Base-by-base conservation (phyloP, 2,329 filamentous ascomycete genomes). In the Colletotrichum higginsianum region DNA sequence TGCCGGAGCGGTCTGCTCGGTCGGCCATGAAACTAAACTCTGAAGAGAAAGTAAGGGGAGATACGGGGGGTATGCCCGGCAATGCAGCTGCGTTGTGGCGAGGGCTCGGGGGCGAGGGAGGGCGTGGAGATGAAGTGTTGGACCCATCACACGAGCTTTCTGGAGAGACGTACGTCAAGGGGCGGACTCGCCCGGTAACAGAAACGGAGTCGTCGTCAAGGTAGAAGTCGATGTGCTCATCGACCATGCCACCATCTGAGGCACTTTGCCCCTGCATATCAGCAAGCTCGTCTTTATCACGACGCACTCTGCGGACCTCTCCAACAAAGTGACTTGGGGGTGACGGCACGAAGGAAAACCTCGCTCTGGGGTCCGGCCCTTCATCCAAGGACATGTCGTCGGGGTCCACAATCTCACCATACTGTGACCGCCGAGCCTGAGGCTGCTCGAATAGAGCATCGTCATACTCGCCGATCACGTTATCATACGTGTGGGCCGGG, bases 191-290 rank as follows among this genome's bases (percentile, higher is more conserved):
- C 15, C 40, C 53, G 35, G 53, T 42, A 6, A 42, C 18, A n/a
- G 53, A 23, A 23, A 57, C 9, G 5, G 53, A 57, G n/a, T 57
- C 52, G 35, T 58, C 66, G 35, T 61, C 44, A 15, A 67, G 49
- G n/a, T 61, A 66, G 1, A 66, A 42, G 7, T 56, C 9, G 1
- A 71, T 12, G 5, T 49, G 49, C 42, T 42, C 67, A 3, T 71
- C 67, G 3, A 23, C 42, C n/a, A 26, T 35, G 18, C 30, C 53
- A 15, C 26, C 53, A 15, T 40, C 35, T 11, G 23, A 16, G 23
- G 18, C 8, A 7, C 40, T 15, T 18, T 26, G 23, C 38, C 5
- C 42, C 26, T 44, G 56, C 52, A 18, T 18, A 38, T 21, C 30
- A 2, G 52, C 30, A 38, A 21, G 18, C 4, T 38, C 9, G 52